phyloP scores from a whole-genome alignment of 345 rosid genomes.

The Eucalyptus erythrocorys region DNA sequence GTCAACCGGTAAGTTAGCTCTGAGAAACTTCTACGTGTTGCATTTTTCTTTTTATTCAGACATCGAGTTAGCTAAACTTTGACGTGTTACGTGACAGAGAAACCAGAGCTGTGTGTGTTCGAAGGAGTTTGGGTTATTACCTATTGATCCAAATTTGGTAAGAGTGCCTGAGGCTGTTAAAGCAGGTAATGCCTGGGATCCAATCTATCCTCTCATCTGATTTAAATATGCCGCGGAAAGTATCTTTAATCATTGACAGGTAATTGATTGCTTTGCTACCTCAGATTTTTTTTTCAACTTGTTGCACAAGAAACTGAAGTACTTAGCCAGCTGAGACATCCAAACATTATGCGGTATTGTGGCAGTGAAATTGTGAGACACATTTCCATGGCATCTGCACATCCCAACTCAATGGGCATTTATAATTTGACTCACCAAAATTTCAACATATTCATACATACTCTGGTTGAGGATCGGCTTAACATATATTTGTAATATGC shows the following conservation, averaged over 20 bases:
- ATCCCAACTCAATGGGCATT: neutral
- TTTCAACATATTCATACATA: neutral
- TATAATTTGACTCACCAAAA: neutral
- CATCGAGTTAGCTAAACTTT: neutral
- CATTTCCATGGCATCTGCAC: neutral
- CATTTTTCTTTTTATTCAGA: too few species aligned
- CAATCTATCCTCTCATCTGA: neutral
- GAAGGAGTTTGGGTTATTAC: neutral
- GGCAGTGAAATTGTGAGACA: neutral
- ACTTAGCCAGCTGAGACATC: conserved; percentile 2
- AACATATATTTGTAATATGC: neutral
- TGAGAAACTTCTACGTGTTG: neutral
- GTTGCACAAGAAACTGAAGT: neutral
- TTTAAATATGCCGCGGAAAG: neutral
- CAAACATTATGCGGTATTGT: neutral
- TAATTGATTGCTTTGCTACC: neutral
- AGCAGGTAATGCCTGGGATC: neutral
- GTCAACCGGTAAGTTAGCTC: conserved; percentile 36
- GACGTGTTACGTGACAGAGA: neutral
- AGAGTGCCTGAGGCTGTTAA: neutral
- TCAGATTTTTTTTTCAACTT: neutral
- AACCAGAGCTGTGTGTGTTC: neutral
- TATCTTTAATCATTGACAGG: neutral
- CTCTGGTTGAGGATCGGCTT: neutral
- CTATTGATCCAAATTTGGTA: neutral